phyloP scores from a whole-genome alignment of 2,329 filamentous ascomycete species.

The Neoascochyta sp. region DNA sequence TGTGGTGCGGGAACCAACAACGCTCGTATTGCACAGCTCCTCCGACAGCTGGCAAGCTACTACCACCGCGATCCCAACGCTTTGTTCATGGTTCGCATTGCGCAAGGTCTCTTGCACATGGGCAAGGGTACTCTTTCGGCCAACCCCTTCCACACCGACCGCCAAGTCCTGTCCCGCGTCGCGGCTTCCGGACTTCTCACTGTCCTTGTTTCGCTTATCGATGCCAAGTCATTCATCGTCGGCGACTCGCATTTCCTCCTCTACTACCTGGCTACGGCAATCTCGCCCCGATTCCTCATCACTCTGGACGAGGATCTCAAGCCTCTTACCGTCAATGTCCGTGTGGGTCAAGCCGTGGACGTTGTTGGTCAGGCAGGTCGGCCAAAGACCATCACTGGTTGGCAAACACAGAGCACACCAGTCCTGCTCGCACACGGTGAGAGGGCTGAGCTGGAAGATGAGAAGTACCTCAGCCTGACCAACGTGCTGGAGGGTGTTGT shows the following conservation, averaged over 20 bases:
- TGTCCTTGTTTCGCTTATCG: conserved; percentile 88
- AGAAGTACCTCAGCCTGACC: conserved; percentile 90
- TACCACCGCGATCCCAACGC: conserved; percentile 96
- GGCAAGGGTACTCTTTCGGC: conserved; percentile 95
- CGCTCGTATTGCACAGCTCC: conserved; percentile 86
- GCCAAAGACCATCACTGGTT: conserved; percentile 98
- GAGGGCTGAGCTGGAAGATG: conserved; percentile 92
- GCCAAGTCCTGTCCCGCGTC: conserved; percentile 89
- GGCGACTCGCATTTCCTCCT: conserved; percentile 83
- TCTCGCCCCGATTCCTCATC: conserved; percentile 94
- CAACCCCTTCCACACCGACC: conserved; percentile 98
- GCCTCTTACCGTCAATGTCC: conserved; percentile 90
- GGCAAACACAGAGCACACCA: conserved; percentile 99
- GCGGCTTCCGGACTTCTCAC: conserved; percentile 84
- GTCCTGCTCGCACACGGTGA: conserved; percentile 93
- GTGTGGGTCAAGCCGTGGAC: conserved; percentile 95
- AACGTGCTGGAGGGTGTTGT: conserved; percentile 91
- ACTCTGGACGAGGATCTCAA: conserved; percentile 93
- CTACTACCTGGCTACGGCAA: conserved; percentile 94
- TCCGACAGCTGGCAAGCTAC: conserved; percentile 93
- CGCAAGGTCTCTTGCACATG: conserved; percentile 96
- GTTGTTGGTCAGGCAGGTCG: conserved; percentile 95
- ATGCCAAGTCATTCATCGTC: conserved; percentile 80
- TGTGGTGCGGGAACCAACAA: conserved; percentile 97
- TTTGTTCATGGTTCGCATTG: conserved; percentile 98